A percentile compares a stretch with the other conserved stretches of the same genome.
Conservation (phyloP, 352 stramenopile species). For the Globisporangium okanoganense region DNA sequence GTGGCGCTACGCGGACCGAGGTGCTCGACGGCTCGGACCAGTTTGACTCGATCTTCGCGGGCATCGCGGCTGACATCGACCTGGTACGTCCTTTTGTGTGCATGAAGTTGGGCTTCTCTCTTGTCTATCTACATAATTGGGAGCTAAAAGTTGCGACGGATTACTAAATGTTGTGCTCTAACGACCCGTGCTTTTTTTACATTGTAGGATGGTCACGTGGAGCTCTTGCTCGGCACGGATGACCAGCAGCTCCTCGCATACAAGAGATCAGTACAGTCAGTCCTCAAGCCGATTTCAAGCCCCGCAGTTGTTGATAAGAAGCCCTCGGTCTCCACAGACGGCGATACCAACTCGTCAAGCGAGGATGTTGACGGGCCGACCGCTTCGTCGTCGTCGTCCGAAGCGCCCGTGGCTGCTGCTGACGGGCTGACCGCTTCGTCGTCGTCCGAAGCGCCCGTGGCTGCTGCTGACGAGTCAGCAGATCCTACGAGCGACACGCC, state of each 20-base stretch:
- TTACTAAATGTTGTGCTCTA: background rate
- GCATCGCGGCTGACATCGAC: slow-evolving; percentile 50
- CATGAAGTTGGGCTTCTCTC: background rate
- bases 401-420: background rate
- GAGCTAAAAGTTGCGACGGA: too few relatives aligned
- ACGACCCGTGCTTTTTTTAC: background rate
- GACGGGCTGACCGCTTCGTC: background rate
- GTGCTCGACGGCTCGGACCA: slow-evolving; percentile 39
- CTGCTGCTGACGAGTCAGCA: background rate
- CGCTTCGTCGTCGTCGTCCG: background rate
- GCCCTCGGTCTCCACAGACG: background rate
- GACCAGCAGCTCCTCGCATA: slow-evolving; percentile 54
- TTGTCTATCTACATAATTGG: too few relatives aligned
- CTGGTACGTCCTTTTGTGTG: slow-evolving; percentile 26
- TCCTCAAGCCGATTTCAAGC: background rate
- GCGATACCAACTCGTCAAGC: background rate
- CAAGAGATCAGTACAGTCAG: slow-evolving; percentile 19
- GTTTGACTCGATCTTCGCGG: slow-evolving; percentile 66
- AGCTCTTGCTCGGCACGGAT: slow-evolving; percentile 64
- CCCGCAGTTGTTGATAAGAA: background rate
- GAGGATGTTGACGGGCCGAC: background rate
- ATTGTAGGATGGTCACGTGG: slow-evolving; percentile 47
- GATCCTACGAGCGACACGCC: background rate
- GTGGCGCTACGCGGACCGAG: slow-evolving; percentile 12
- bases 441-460: background rate